Evolutionary conservation across 1,139 yeast genomes (phyloP).

Genomic region (Suhomyces ambrosiae): DNA sequence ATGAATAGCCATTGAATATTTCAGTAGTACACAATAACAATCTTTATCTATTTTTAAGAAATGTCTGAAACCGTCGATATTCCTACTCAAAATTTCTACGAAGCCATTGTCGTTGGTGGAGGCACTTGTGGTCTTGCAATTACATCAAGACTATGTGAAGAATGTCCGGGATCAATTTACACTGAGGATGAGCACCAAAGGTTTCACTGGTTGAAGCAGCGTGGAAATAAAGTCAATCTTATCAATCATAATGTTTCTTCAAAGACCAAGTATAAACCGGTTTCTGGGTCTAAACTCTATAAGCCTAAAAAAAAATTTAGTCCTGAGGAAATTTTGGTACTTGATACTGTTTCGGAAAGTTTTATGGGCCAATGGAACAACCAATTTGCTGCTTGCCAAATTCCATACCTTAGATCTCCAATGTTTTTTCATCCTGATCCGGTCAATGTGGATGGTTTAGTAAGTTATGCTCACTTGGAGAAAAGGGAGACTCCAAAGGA

Average conservation of each 20-base stretch:
- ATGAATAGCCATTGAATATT: too few species aligned
- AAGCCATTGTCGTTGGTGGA: constrained; percentile 41
- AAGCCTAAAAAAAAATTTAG: constrained; percentile 21
- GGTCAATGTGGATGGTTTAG: constrained; percentile 45
- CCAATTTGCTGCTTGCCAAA: constrained; percentile 45
- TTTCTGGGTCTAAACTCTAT: constrained; percentile 16
- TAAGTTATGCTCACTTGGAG: constrained; percentile 39
- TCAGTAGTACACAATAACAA: too few species aligned
- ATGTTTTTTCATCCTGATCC: constrained; percentile 57
- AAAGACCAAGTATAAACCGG: constrained; percentile 20
- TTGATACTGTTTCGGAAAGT: constrained; percentile 32
- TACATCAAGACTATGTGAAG: constrained; percentile 40
- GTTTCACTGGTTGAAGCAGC: constrained; percentile 40
- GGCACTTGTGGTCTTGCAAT: constrained; percentile 45
- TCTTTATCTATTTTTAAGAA: too few species aligned
- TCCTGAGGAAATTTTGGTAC: constrained; percentile 34
- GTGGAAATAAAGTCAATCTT: constrained; percentile 32
- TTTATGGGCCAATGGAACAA: constrained; percentile 49
- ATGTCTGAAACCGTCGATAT: constrained; percentile 14
- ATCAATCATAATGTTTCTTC: constrained; percentile 22
- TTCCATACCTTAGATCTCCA: constrained; percentile 49
- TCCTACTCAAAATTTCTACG: constrained; percentile 27
- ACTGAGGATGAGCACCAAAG: constrained; percentile 48
- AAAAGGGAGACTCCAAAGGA: constrained; percentile 33
- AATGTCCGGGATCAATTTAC: constrained; percentile 39